Evolutionary conservation across 2,329 filamentous ascomycete genomes (phyloP).

Genomic region (Dothiorella sarmentorum): DNA sequence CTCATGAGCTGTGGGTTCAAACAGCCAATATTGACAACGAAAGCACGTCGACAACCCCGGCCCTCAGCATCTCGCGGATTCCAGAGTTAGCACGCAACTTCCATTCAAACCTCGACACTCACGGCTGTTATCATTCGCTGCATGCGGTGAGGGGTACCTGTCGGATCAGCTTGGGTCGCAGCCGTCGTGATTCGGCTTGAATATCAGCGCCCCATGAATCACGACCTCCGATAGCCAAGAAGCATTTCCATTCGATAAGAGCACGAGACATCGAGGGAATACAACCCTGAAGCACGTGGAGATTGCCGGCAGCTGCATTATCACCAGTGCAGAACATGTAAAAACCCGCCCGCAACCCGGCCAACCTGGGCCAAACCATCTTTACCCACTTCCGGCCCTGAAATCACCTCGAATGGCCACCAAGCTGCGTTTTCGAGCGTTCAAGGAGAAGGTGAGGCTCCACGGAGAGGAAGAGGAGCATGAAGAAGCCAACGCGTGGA

Average conservation of each 20-base stretch:
- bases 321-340: background rate
- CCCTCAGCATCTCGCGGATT: background rate
- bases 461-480: conserved; percentile 41
- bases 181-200: background rate
- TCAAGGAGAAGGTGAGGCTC: conserved; percentile 36
- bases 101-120: too few species aligned
- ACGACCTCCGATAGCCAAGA: background rate
- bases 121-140: background rate
- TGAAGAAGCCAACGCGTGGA: conserved; percentile 46
- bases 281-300: background rate
- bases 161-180: background rate
- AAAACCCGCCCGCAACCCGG: background rate
- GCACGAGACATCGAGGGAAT: background rate
- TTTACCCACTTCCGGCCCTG: background rate
- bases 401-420: background rate
- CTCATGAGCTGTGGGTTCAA: background rate
- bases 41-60: too few species aligned
- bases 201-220: background rate
- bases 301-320: background rate
- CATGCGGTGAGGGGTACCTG: background rate
- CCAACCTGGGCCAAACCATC: background rate
- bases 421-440: conserved; percentile 21
- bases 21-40: background rate
- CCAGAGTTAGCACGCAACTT: too few species aligned
- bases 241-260: background rate